Base-by-base conservation (phyloP, 805 yeast genomes). In the Candida hispaniensis region DNA sequence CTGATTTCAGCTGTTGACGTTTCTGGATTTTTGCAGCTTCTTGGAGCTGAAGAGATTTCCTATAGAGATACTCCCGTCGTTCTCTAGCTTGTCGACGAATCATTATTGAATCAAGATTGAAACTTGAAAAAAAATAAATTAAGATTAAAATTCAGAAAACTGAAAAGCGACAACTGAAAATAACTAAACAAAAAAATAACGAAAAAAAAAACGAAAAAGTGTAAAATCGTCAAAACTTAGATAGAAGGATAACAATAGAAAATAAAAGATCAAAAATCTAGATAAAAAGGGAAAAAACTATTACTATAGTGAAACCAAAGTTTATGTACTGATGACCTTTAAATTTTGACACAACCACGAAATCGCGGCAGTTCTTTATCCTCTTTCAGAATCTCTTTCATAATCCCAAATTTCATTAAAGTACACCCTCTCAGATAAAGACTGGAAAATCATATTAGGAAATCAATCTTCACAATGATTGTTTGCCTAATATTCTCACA, bases 21-120 rank as follows among this genome's bases (percentile, higher is more conserved):
- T 88, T 88, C 50, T 81, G 88, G 12, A 79, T 78, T 26, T 79
- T 66, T 14, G 79, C 72, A 7, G 94, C 79, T 45, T 91, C 97
- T 55, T 91, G 94, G 20, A 88, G 67, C 53, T 83, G 91, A 33
- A 81, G 73, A 0, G 95, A 81, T 54, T 86, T 85, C 34, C 83
- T 70, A 62, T 81, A 91, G 16, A 91, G 64, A 50, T 86, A 91
- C 52, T 91, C 97, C 57, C 93, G 73, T 62, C 98, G 72, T 56
- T 91, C 96, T 61, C 98, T 75, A 6, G 97, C 96, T 52, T 88
- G 94, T 64, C 83, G 73, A 59, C 98, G 73, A 39, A 83, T 59
- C 95, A 53, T 52, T 18, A 11, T 21, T 13, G 36, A 22, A 4
- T 18, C 21, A 19, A 11, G 4, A 2, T 3, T 3, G 3, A 10